These are phyloP conservation scores for Pachyrhizus erosus DNA, from an alignment of 306 rosid genomes.

Conservation along the genomic window DNA sequence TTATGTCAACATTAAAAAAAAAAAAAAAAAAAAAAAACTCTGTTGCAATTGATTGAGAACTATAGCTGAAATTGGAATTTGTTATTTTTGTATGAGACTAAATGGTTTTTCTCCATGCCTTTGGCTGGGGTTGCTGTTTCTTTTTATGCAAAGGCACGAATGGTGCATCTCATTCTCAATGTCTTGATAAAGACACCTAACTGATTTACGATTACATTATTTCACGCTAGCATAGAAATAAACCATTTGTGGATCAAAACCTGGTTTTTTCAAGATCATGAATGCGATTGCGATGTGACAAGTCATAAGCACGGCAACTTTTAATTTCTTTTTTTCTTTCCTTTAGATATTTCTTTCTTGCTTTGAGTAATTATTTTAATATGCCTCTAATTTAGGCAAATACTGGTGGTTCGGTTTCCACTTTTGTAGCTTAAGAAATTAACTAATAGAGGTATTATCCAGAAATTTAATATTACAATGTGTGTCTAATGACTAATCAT, in stretches of 20 bases:
- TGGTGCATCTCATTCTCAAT: not conserved
- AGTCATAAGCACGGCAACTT: not conserved
- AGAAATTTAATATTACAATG: not conserved
- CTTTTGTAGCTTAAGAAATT: too few species aligned
- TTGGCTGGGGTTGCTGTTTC: not conserved
- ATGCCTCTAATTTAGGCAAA: not conserved
- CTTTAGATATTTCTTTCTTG: not conserved
- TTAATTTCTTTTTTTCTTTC: not conserved
- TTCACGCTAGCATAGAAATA: not conserved
- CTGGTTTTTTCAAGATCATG: not conserved
- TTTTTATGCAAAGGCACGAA: not conserved
- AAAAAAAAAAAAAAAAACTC: too few species aligned
- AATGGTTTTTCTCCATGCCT: not conserved
- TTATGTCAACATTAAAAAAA: too few species aligned
- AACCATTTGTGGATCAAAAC: not conserved
- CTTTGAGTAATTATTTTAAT: not conserved
- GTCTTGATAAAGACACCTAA: conserved; percentile 6
- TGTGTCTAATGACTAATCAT: not conserved
- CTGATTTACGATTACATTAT: not conserved
- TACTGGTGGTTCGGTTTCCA: not conserved
- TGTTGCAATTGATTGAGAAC: not conserved
- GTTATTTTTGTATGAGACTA: not conserved
- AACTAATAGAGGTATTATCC: not conserved
- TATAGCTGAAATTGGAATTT: not conserved
- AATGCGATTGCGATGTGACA: conserved; percentile 20